These are phyloP conservation scores for Coprinopsis marcescibilis DNA, from an alignment of 768 basidiomycete genomes.

Conservation along the genomic window DNA sequence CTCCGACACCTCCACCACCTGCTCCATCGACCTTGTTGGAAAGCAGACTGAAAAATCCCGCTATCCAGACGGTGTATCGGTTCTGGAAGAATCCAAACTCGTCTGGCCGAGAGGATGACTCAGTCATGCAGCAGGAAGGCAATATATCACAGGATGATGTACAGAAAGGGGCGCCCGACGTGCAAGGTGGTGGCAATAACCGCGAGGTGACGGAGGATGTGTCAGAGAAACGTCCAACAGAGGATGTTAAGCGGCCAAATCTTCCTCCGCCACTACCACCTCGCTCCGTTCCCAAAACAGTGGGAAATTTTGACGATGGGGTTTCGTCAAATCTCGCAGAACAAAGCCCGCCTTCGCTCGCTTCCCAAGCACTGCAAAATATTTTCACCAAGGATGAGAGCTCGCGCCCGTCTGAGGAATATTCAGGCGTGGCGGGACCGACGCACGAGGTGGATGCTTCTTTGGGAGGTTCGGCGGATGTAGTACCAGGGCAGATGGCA, in stretches of 20 bases:
- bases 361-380: slow-evolving; percentile 51
- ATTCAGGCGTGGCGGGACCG: background rate
- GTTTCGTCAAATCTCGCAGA: slow-evolving; percentile 20
- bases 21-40: slow-evolving; percentile 23
- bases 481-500: background rate
- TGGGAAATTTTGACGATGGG: slow-evolving; percentile 19
- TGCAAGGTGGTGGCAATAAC: background rate
- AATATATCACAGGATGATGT: background rate
- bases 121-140: background rate
- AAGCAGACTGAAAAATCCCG: slow-evolving; percentile 42
- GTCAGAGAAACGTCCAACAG: background rate
- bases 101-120: slow-evolving; percentile 15
- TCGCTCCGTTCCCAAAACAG: slow-evolving; percentile 27
- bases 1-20: slow-evolving; percentile 33
- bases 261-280: slow-evolving; percentile 47
- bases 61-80: slow-evolving; percentile 66
- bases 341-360: slow-evolving; percentile 26
- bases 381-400: slow-evolving; percentile 44
- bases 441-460: background rate
- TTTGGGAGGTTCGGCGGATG: background rate
- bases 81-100: slow-evolving; percentile 59
- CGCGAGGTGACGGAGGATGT: background rate
- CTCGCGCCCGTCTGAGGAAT: slow-evolving; percentile 17
- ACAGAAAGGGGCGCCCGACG: too few relatives aligned
- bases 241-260: slow-evolving; percentile 12